Evolutionary conservation across 768 basidiomycete genomes (phyloP).

Genomic region (Mycena leptocephala): DNA sequence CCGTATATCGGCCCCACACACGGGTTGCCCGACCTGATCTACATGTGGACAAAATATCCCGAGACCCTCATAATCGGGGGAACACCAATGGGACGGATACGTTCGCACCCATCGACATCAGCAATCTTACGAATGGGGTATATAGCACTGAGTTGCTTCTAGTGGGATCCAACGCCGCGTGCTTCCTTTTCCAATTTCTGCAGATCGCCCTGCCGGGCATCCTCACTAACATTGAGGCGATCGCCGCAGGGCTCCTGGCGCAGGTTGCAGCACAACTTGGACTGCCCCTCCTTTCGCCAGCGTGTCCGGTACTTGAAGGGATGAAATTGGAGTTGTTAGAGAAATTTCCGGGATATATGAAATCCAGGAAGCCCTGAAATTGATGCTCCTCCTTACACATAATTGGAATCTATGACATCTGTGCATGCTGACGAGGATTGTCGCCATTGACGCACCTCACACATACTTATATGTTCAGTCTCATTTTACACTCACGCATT

Average conservation of each 20-base stretch:
- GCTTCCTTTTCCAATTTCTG: slow-evolving; percentile 1
- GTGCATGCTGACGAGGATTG: too few relatives aligned
- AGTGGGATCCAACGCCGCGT: not conserved
- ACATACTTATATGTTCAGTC: too few relatives aligned
- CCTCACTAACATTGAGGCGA: not conserved
- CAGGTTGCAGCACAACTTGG: not conserved
- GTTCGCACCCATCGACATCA: not conserved
- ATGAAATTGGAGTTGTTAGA: not conserved
- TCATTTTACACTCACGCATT: too few relatives aligned
- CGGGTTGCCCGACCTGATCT: not conserved
- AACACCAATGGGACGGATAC: not conserved
- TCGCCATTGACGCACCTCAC: too few relatives aligned
- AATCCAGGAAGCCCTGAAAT: not conserved
- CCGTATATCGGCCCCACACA: not conserved
- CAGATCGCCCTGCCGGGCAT: not conserved
- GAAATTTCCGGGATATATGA: slow-evolving; percentile 13
- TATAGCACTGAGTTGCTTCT: not conserved
- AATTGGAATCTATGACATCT: too few relatives aligned
- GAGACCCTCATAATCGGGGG: slow-evolving; percentile 15
- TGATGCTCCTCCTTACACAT: too few relatives aligned
- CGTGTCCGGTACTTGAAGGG: slow-evolving; percentile 5
- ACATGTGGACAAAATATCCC: not conserved
- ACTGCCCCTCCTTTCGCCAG: not conserved
- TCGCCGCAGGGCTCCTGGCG: not conserved
- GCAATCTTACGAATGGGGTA: not conserved